Evolutionary conservation across 1,284 basidiomycete species (phyloP).

Genomic region (Hemileia vastatrix): DNA sequence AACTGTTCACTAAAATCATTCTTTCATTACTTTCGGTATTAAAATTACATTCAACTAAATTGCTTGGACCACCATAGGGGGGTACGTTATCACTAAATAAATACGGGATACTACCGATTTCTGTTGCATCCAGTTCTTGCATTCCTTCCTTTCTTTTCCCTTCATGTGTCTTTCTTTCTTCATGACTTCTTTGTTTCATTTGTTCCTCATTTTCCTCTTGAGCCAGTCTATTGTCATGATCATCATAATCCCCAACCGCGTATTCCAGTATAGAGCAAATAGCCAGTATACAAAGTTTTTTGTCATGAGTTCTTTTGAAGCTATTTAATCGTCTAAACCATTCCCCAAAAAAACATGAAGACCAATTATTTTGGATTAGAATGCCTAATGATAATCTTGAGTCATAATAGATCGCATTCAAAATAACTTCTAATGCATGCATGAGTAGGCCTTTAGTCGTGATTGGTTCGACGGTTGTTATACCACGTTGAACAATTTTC

Average conservation of each 20-base stretch:
- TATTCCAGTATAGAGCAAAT: constrained; percentile 63
- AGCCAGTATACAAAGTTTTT: constrained; percentile 68
- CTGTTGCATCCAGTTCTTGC: too few relatives aligned
- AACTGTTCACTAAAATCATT: constrained; percentile 12
- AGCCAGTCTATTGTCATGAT: not conserved
- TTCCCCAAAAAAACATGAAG: constrained; percentile 62
- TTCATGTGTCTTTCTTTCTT: too few relatives aligned
- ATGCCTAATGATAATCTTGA: constrained; percentile 62
- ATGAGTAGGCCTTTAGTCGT: constrained; percentile 60
- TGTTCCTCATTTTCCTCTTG: too few relatives aligned
- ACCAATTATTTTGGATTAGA: constrained; percentile 55
- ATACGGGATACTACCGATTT: too few relatives aligned
- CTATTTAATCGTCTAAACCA: constrained; percentile 61
- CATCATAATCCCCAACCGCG: not conserved
- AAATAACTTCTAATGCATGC: constrained; percentile 68
- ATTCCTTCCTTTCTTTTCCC: too few relatives aligned
- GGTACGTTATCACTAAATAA: too few relatives aligned
- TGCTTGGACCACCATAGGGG: not conserved
- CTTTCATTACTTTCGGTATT: not conserved
- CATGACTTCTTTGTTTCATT: too few relatives aligned
- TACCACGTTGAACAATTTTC: constrained; percentile 47
- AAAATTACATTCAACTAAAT: not conserved
- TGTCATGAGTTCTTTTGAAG: constrained; percentile 79
- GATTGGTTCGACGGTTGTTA: constrained; percentile 48
- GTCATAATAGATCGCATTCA: constrained; percentile 79